These are phyloP conservation scores for Mycena metata DNA, from an alignment of 768 basidiomycete species.

Conservation along the genomic window DNA sequence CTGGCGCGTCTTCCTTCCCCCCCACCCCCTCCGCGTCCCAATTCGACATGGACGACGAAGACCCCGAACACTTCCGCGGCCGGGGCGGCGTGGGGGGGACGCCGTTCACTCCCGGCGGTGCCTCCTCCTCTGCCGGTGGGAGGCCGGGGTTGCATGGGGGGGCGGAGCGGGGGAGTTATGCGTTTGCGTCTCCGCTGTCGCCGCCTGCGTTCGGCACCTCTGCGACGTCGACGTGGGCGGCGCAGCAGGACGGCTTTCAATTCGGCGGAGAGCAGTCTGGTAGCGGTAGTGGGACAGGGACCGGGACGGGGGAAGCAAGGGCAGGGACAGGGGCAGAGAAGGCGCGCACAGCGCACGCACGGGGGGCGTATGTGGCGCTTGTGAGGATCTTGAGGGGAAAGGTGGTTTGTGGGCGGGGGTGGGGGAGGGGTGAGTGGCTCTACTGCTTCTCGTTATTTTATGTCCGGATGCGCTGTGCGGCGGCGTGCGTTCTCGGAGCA, in stretches of 20 bases:
- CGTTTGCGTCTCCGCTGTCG: neutral
- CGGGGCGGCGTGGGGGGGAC: constrained; percentile 42
- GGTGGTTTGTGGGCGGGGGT: constrained; percentile 74
- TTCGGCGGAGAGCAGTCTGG: no score
- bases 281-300: no score
- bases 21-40: neutral
- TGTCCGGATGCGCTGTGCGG: no score
- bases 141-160: no score
- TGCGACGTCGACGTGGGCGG: no score
- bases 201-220: no score
- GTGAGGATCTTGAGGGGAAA: constrained; percentile 80
- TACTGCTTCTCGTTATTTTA: no score
- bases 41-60: constrained; percentile 17
- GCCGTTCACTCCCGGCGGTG: constrained; percentile 53
- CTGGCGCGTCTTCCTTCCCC: neutral
- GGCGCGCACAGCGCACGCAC: constrained; percentile 48
- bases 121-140: no score
- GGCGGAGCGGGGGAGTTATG: constrained; percentile 25
- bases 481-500: no score
- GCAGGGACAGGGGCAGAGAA: no score
- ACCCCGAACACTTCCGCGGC: constrained; percentile 18
- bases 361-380: constrained; percentile 78
- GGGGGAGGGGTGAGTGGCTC: constrained; percentile 72
- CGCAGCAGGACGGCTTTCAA: no score
- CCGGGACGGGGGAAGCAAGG: no score